These are phyloP conservation scores for Tricholoma saponaceum DNA, from an alignment of 768 basidiomycete species.

Conservation along the genomic window DNA sequence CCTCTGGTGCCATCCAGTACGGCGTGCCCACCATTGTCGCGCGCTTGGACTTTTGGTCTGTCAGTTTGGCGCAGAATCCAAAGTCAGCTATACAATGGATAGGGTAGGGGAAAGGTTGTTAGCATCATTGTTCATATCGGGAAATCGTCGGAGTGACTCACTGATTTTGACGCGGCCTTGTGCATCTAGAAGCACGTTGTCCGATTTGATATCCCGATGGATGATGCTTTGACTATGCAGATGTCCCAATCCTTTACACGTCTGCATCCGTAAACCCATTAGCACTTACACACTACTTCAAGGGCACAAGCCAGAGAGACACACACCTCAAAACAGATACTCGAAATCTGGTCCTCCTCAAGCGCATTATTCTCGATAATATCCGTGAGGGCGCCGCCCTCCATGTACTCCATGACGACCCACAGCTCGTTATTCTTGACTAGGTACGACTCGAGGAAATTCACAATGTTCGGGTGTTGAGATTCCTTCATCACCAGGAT, in stretches of 20 bases:
- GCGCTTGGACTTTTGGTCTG: conserved; percentile 94
- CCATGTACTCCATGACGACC: conserved; percentile 99
- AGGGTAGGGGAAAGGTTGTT: background rate
- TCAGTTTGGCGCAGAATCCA: conserved; percentile 94
- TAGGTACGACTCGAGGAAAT: conserved; percentile 89
- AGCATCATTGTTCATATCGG: background rate
- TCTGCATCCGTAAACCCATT: conserved; percentile 40
- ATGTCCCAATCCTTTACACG: conserved; percentile 92
- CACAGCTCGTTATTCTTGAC: conserved; percentile 87
- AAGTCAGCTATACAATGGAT: conserved; percentile 69
- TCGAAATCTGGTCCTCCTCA: conserved; percentile 92
- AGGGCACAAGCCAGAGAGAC: background rate
- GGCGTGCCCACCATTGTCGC: conserved; percentile 99
- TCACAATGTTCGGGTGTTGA: conserved; percentile 96
- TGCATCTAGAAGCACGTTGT: conserved; percentile 91
- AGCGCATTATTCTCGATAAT: conserved; percentile 96
- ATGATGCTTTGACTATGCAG: conserved; percentile 93
- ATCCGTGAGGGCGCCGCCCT: conserved; percentile 95
- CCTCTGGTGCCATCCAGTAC: conserved; percentile 99
- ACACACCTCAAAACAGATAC: conserved; percentile 86
- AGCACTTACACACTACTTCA: background rate
- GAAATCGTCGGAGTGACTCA: conserved; percentile 37
- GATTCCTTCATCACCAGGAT: conserved; percentile 99
- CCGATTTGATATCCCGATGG: conserved; percentile 95
- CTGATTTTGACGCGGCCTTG: conserved; percentile 97